phyloP scores from a whole-genome alignment of 2,329 filamentous ascomycete species.

The Leptographium procerum region DNA sequence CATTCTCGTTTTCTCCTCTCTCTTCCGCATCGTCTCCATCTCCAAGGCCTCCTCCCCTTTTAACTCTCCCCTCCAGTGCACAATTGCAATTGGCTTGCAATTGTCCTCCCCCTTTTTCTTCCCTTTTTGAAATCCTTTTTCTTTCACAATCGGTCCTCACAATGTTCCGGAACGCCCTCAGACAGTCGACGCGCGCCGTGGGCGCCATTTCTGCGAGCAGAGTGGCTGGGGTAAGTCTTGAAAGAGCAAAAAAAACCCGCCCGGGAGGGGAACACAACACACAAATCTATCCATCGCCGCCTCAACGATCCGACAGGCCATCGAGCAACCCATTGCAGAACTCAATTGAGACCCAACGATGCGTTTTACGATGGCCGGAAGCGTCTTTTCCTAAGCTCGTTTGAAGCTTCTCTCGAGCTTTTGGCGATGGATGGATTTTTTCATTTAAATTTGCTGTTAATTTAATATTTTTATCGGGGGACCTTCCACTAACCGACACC shows the following conservation, averaged over 20 bases:
- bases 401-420: background rate
- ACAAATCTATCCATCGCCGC: background rate
- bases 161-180: constrained; percentile 98
- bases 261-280: background rate
- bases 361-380: background rate
- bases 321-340: background rate
- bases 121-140: constrained; percentile 32
- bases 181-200: constrained; percentile 91
- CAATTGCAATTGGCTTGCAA: constrained; percentile 52
- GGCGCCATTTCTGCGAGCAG: constrained; percentile 89
- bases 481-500: constrained; percentile 16
- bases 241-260: background rate
- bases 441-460: constrained; percentile 25
- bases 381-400: background rate
- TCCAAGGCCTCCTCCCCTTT: constrained; percentile 2
- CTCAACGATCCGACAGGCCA: background rate
- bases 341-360: background rate
- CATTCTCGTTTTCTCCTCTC: constrained; percentile 11
- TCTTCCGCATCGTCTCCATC: constrained; percentile 11
- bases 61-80: constrained; percentile 11
- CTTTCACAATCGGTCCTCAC: constrained; percentile 21
- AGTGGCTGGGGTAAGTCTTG: constrained; percentile 80
- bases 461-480: constrained; percentile 10
- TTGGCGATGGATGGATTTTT: constrained; percentile 1
- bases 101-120: constrained; percentile 42